phyloP scores from a whole-genome alignment of 495 filamentous ascomycete genomes.

The Sabuloglossum arenarium region DNA sequence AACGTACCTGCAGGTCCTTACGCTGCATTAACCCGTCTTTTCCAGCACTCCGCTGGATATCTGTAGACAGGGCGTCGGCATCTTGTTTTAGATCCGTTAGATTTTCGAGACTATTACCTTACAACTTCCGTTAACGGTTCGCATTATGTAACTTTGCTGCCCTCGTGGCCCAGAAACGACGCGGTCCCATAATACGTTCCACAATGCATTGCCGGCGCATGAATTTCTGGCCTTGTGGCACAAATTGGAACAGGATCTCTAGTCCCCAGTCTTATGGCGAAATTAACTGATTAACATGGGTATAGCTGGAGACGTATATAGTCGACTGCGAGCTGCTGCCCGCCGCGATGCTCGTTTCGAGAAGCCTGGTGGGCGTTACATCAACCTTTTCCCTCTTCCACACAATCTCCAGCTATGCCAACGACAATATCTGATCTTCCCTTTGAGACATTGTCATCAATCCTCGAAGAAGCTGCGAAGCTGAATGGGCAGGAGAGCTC shows the following conservation, averaged over 20 bases:
- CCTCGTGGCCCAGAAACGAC: background rate
- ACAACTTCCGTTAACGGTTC: background rate
- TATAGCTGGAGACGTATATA: background rate
- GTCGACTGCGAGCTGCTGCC: background rate
- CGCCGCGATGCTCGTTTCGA: no score
- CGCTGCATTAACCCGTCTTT: no score
- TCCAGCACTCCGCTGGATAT: background rate
- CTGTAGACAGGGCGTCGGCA: background rate
- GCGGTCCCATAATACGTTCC: background rate
- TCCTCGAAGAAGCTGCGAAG: conserved; percentile 25
- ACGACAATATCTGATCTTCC: conserved; percentile 15
- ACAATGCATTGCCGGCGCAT: background rate
- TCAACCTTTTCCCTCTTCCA: no score
- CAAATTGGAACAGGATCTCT: no score
- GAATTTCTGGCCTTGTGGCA: background rate
- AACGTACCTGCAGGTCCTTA: background rate
- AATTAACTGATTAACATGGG: background rate
- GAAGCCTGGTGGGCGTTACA: no score
- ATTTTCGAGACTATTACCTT: background rate
- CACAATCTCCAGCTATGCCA: background rate
- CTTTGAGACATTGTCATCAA: conserved; percentile 27
- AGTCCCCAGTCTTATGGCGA: background rate
- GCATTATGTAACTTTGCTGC: background rate
- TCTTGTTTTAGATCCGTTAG: background rate
- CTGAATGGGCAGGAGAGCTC: conserved; percentile 20